These are phyloP conservation scores for Pleurotus sapidus DNA, from an alignment of 768 basidiomycete species.

Conservation along the genomic window DNA sequence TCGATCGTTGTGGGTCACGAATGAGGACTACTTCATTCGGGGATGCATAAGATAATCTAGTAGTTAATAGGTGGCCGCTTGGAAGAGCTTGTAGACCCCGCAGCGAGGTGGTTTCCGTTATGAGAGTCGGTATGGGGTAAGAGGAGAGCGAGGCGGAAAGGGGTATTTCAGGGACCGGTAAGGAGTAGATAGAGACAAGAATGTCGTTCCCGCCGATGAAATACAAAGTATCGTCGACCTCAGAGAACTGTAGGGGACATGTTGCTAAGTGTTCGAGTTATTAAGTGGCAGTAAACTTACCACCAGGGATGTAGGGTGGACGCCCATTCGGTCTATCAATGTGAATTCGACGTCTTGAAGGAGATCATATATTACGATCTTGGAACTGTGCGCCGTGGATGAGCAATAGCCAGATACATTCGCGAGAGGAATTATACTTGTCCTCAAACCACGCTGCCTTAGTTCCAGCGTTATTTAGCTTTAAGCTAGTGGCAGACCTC, in stretches of 20 bases:
- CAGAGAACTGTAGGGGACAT: background rate
- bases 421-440: background rate
- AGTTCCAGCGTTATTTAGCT: background rate
- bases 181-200: background rate
- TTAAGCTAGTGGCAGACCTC: background rate
- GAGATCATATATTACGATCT: background rate
- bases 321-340: background rate
- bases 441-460: background rate
- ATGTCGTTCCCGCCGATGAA: background rate
- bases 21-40: slow-evolving; percentile 1
- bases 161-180: background rate
- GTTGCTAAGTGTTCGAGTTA: background rate
- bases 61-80: background rate
- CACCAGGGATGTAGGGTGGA: background rate
- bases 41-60: background rate
- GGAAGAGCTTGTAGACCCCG: background rate
- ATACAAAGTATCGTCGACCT: background rate
- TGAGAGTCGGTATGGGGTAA: background rate
- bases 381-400: background rate
- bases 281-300: background rate
- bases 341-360: background rate
- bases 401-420: no score
- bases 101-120: background rate
- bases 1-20: background rate
- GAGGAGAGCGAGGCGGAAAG: background rate